Conservation (phyloP, 2,329 filamentous ascomycete genomes). For the Claviceps paspali region DNA sequence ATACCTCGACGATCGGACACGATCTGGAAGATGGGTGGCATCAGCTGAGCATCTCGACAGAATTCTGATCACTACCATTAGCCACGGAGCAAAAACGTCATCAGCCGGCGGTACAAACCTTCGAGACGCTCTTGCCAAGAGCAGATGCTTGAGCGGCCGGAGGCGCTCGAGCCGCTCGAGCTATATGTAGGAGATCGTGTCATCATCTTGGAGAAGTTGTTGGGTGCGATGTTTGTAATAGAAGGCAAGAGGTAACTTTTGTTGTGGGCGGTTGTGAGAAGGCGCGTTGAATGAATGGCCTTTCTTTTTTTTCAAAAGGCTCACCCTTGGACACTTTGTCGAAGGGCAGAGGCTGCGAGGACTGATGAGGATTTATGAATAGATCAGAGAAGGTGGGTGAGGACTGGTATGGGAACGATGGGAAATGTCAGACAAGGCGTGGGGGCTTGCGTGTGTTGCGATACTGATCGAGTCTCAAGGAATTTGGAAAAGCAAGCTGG, state of each 20-base stretch:
- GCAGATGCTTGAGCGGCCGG: conserved; percentile 8
- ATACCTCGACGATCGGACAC: conserved; percentile 62
- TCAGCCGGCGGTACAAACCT: conserved; percentile 21
- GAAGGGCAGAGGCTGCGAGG: neutral
- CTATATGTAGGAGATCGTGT: conserved; percentile 13
- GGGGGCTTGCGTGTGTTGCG: conserved; percentile 2
- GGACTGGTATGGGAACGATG: conserved; percentile 4
- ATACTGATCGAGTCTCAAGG: conserved; percentile 5
- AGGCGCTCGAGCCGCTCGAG: conserved; percentile 11
- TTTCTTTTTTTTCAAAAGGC: no score
- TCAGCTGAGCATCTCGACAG: conserved; percentile 38
- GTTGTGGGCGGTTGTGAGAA: no score
- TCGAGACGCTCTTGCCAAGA: conserved; percentile 43
- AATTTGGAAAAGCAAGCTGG: conserved; percentile 2
- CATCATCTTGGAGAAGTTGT: conserved; percentile 7
- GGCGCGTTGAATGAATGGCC: no score
- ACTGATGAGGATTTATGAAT: neutral
- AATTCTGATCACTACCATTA: conserved; percentile 28
- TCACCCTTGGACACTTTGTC: neutral
- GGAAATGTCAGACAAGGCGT: conserved; percentile 4
- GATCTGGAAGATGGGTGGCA: conserved; percentile 49
- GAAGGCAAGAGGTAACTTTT: no score
- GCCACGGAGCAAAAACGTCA: neutral
- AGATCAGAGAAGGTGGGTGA: conserved; percentile 1
- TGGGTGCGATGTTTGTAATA: neutral